Evolutionary conservation across 805 yeast genomes (phyloP).

Genomic region (Schizosaccharomyces octosporus): DNA sequence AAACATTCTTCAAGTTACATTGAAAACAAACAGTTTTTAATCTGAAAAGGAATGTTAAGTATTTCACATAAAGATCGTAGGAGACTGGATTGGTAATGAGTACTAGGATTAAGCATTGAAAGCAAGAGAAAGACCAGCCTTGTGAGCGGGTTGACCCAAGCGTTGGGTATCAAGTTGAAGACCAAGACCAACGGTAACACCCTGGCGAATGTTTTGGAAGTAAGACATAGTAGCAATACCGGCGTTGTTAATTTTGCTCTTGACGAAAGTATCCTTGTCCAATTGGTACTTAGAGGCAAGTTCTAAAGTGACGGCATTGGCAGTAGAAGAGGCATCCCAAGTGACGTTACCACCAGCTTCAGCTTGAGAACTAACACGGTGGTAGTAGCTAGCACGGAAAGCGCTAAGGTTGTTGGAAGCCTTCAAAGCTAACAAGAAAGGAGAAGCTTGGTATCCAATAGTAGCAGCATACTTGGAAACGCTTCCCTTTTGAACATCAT

Average conservation of each 20-base stretch:
- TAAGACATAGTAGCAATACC: constrained; percentile 85
- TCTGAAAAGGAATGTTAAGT: no score
- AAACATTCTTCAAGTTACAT: no score
- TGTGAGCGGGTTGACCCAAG: constrained; percentile 61
- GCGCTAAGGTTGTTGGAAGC: constrained; percentile 70
- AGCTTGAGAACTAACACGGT: constrained; percentile 68
- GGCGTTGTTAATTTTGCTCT: constrained; percentile 90
- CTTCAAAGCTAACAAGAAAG: constrained; percentile 63
- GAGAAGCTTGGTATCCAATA: constrained; percentile 72
- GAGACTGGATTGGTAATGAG: not conserved
- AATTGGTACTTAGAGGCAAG: constrained; percentile 84
- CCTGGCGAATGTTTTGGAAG: constrained; percentile 85
- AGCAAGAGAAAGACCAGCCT: constrained; percentile 83
- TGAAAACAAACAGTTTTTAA: no score
- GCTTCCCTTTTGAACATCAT: constrained; percentile 80
- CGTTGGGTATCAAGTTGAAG: constrained; percentile 88
- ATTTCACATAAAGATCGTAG: no score
- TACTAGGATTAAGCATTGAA: constrained; percentile 47
- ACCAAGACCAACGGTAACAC: constrained; percentile 92
- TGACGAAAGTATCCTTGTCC: constrained; percentile 70
- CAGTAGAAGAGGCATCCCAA: constrained; percentile 63
- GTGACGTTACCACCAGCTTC: constrained; percentile 97
- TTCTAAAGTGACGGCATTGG: constrained; percentile 70
- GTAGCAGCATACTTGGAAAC: constrained; percentile 86
- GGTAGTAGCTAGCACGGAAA: constrained; percentile 90